Evolutionary conservation across 2,329 filamentous ascomycete genomes (phyloP).

Genomic region (Rosellinia necatrix): DNA sequence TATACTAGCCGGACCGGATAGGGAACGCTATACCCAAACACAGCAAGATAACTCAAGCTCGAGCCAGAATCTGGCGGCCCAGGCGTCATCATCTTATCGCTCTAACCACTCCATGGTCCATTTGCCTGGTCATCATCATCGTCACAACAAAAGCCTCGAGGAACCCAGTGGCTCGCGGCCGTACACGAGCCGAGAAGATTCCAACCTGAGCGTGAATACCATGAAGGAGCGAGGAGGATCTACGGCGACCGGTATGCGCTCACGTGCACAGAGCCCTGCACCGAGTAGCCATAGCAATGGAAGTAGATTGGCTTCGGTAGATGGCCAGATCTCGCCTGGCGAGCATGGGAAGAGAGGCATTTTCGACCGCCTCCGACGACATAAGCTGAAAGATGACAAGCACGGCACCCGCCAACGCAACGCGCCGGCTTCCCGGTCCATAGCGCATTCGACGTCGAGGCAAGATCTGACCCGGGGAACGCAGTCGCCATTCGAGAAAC

Average conservation of each 20-base stretch:
- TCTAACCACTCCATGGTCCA: conserved; percentile 66
- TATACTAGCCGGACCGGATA: conserved; percentile 70
- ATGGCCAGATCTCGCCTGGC: conserved; percentile 64
- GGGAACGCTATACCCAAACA: conserved; percentile 64
- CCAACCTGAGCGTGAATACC: conserved; percentile 54
- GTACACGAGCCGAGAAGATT: conserved; percentile 77
- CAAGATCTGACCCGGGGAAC: conserved; percentile 50
- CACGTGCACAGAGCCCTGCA: conserved; percentile 79
- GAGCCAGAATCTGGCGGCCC: conserved; percentile 54
- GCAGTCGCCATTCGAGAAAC: conserved; percentile 45
- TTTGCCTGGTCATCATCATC: conserved; percentile 65
- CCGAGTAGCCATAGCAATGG: conserved; percentile 72
- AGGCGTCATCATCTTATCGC: conserved; percentile 66
- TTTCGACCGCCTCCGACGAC: conserved; percentile 54
- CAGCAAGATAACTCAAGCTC: conserved; percentile 51
- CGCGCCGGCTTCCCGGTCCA: conserved; percentile 58
- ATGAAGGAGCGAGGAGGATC: conserved; percentile 59
- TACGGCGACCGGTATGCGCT: conserved; percentile 46
- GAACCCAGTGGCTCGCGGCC: conserved; percentile 70
- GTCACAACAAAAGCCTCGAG: conserved; percentile 73
- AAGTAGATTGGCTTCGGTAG: conserved; percentile 53
- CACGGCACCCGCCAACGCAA: conserved; percentile 50
- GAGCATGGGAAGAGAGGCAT: conserved; percentile 58
- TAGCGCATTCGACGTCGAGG: conserved; percentile 56
- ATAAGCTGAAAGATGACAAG: conserved; percentile 61